These are phyloP conservation scores for Scolecobasidium constrictum DNA, from an alignment of 2,329 filamentous ascomycete genomes.

Conservation along the genomic window DNA sequence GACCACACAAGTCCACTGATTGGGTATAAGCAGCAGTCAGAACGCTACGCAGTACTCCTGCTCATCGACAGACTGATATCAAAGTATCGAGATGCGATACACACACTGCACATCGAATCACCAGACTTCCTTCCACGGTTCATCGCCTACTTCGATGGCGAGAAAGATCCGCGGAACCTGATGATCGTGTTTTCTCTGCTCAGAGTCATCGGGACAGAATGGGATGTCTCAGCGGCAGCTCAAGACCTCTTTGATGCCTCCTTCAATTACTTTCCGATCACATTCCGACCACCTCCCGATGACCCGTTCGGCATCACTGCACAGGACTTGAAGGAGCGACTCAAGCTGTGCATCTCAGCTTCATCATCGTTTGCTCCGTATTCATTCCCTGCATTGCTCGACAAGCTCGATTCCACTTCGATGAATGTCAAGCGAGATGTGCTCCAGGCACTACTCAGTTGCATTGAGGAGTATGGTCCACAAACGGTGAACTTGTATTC, in stretches of 20 bases:
- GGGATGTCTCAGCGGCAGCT: constrained; percentile 49
- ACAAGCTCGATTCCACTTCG: constrained; percentile 59
- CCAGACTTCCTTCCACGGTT: constrained; percentile 48
- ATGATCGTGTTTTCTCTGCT: constrained; percentile 61
- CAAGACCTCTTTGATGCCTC: constrained; percentile 57
- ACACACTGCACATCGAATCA: constrained; percentile 40
- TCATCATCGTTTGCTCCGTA: constrained; percentile 54
- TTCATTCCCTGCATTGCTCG: constrained; percentile 54
- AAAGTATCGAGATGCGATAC: constrained; percentile 47
- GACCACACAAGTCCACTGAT: constrained; percentile 47
- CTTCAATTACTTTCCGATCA: constrained; percentile 64
- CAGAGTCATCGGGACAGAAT: constrained; percentile 56
- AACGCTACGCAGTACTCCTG: constrained; percentile 50
- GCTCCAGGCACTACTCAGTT: constrained; percentile 50
- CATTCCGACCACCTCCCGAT: constrained; percentile 57
- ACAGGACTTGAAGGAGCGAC: constrained; percentile 53
- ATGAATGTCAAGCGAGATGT: constrained; percentile 60
- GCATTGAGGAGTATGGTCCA: constrained; percentile 47
- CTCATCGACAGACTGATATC: constrained; percentile 52
- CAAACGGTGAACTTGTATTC: constrained; percentile 51
- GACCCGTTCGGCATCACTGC: constrained; percentile 61
- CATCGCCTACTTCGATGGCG: constrained; percentile 54
- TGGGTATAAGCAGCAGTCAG: constrained; percentile 50
- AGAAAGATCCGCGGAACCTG: constrained; percentile 58
- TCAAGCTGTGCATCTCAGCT: constrained; percentile 53